These are phyloP conservation scores for Aurantiochytrium sp. DNA, from an alignment of 108 stramenopile genomes.

Conservation along the genomic window DNA sequence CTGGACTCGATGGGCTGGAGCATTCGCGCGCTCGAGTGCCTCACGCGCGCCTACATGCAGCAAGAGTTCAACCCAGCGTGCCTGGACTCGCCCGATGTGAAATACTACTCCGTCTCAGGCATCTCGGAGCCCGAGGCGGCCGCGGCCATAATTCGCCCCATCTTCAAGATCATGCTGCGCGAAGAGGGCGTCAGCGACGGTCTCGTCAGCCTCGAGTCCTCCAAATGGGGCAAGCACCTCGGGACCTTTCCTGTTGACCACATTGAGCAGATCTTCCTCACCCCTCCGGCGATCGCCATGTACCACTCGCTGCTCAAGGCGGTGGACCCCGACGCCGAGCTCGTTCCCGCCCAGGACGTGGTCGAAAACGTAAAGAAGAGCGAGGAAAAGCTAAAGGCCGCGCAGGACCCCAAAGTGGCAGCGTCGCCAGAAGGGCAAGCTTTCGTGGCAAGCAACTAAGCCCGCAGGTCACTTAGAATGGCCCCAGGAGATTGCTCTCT, in stretches of 20 bases:
- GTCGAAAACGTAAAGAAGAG: background rate
- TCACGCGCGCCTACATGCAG: background rate
- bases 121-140: background rate
- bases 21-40: background rate
- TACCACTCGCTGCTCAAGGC: background rate
- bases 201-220: constrained; percentile 1
- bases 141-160: background rate
- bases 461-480: no score
- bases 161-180: background rate
- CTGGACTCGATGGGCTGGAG: background rate
- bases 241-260: background rate
- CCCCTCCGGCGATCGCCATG: background rate
- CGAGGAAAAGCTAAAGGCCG: background rate
- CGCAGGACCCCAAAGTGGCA: no score
- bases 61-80: background rate
- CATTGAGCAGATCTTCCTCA: background rate
- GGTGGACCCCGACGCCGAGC: background rate
- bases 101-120: background rate
- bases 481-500: no score
- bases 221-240: constrained; percentile 18
- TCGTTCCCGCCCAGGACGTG: background rate
- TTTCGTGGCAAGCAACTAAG: no score
- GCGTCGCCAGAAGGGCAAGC: no score
- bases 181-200: background rate
- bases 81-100: background rate